Base-by-base conservation (phyloP, 768 basidiomycete genomes). In the Boletus coccyginus region DNA sequence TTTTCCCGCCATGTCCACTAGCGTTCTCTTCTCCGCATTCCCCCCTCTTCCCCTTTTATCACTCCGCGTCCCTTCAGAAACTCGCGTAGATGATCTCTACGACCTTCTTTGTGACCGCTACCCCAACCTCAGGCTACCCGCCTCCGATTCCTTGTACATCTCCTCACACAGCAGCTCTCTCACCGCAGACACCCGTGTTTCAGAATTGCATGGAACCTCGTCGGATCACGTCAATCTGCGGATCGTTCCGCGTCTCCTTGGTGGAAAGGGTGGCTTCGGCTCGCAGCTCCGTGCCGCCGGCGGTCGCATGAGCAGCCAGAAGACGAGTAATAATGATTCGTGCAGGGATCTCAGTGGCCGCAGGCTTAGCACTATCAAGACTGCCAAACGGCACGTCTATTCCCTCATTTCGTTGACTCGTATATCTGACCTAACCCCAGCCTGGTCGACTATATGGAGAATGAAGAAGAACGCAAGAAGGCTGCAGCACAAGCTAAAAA, bases 261-360 rank as follows among this genome's bases (percentile, higher is more conserved):
- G 96, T 47, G 97, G 97, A 19, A 99, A 98, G 74, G 96, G 97
- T 70, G 97, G 96, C 35, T 98, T 99, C 66, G 97, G 97, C 5
- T 92, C 90, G 17, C 94, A 98, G 76, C 79, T 99, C 61, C 83
- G 97, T 70, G 96, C 97, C 0, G 96, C 96, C 14, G 97, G 97
- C 61, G 96, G 97, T 13, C 83, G 96, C 33, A 99, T 99, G 97
- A 92, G 90, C 67, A 90, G 88, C 63, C 92, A 94, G 76, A 94
- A 94, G 78, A 94, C 93, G 24, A 94, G 80, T 72, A 95, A 94
- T 71, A 94, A 94, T 59, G 95, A 98, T 69, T 92, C 91, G 9
- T 97, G 94, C 70, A 77, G 97, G 46, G 97, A 98, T 68, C 79
- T 99, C 38, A 94, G 82, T 56, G 96, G 96, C 2, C 77, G 96